Percentiles rank a stretch among this genome's conserved stretches.
Evolutionary conservation across 139 green algal genomes (phyloP).

Genomic region (Closterium sp.): DNA sequence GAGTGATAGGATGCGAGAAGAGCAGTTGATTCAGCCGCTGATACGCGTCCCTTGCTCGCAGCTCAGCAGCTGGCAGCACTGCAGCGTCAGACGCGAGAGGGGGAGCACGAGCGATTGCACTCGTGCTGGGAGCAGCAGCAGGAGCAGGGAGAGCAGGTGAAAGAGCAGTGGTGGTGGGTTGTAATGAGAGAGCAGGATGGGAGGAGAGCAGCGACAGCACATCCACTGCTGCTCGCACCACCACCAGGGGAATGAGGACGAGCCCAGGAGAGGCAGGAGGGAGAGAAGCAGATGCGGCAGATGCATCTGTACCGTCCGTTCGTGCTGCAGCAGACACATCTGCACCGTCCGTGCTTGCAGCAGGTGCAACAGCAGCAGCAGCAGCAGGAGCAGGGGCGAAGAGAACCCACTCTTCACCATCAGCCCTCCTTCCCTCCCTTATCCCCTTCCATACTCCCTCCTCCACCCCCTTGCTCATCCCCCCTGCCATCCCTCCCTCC

Average conservation of each 20-base stretch:
- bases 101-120: background rate
- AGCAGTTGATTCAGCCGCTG: background rate
- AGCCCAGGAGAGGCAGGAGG: background rate
- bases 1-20: background rate
- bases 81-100: background rate
- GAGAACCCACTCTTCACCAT: background rate
- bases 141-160: too few relatives aligned
- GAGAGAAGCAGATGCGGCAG: background rate
- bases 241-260: background rate
- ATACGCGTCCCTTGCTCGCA: background rate
- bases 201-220: background rate
- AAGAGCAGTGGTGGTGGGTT: background rate
- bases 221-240: background rate
- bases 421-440: background rate
- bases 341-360: background rate
- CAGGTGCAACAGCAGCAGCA: too few relatives aligned
- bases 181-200: background rate
- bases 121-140: background rate
- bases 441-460: too few relatives aligned
- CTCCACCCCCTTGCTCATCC: background rate
- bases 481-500: background rate
- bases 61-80: too few relatives aligned
- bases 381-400: background rate
- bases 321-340: too few relatives aligned
- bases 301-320: background rate